These are phyloP conservation scores for Dendrocalamus latiflorus DNA, from an alignment of 202 grass and related monocot species.

Conservation along the genomic window DNA sequence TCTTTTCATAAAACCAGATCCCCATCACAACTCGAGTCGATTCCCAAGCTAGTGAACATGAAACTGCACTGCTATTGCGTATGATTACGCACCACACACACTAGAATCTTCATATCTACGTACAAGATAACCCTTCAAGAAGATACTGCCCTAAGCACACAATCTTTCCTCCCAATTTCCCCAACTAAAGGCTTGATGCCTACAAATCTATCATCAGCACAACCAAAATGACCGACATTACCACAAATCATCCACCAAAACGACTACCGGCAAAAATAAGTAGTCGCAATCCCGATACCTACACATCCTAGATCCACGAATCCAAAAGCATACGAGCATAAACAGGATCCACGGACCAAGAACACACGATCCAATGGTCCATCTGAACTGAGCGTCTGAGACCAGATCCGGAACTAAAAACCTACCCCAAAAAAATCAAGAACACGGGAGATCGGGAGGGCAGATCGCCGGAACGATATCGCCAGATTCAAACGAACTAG, in stretches of 20 bases:
- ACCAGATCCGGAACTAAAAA: slow-evolving; percentile 4
- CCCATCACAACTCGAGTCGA: background rate
- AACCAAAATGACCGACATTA: too few species aligned
- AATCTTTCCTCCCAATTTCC: too few species aligned
- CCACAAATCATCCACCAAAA: too few species aligned
- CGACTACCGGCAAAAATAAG: too few species aligned
- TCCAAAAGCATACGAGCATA: background rate
- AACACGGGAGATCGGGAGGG: background rate
- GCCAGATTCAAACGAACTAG: background rate
- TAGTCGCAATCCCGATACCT: background rate
- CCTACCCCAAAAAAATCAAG: background rate
- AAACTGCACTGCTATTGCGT: background rate
- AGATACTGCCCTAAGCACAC: too few species aligned
- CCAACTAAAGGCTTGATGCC: too few species aligned
- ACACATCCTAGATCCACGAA: background rate
- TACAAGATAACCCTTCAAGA: too few species aligned
- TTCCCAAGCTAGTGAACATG: background rate
- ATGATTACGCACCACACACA: background rate
- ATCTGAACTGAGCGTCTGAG: background rate
- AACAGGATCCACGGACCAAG: background rate
- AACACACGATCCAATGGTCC: background rate
- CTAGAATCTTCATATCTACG: too few species aligned
- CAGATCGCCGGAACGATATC: background rate
- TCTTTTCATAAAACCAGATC: background rate
- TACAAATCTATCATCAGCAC: too few species aligned